Conservation (phyloP, 2,329 filamentous ascomycete genomes). For the Paecilomyces sp. region DNA sequence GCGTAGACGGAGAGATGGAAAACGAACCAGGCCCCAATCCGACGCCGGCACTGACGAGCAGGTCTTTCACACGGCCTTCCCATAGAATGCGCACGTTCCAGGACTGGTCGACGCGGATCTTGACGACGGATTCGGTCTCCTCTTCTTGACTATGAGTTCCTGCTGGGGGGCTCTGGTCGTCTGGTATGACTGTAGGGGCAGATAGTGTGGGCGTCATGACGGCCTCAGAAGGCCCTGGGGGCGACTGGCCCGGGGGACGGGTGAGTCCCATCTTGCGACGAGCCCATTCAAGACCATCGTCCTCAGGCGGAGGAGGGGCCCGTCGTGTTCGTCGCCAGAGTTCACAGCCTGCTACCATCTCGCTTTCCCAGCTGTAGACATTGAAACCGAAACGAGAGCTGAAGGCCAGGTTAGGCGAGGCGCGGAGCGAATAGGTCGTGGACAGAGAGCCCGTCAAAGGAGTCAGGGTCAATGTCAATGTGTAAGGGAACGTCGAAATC, state of each 20-base stretch:
- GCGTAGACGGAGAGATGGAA: constrained; percentile 19
- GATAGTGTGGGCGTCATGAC: constrained; percentile 11
- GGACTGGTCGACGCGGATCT: constrained; percentile 82
- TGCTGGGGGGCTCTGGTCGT: constrained; percentile 2
- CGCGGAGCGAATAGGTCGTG: constrained; percentile 85
- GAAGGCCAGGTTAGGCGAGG: constrained; percentile 72
- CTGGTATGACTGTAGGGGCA: constrained; percentile 10
- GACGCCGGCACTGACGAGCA: constrained; percentile 85
- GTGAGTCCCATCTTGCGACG: constrained; percentile 27
- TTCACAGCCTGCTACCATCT: constrained; percentile 85
- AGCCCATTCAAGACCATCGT: constrained; percentile 38
- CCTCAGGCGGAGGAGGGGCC: constrained; percentile 23
- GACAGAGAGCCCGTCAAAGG: constrained; percentile 91
- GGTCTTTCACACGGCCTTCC: constrained; percentile 87
- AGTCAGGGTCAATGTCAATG: constrained; percentile 86
- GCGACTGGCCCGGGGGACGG: constrained; percentile 11
- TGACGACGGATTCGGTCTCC: constrained; percentile 77
- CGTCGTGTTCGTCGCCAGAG: constrained; percentile 63
- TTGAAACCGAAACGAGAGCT: constrained; percentile 95
- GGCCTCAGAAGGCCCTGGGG: constrained; percentile 10
- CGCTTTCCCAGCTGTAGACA: constrained; percentile 95
- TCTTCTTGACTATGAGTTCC: constrained; percentile 41
- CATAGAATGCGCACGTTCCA: constrained; percentile 79
- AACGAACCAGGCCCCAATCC: constrained; percentile 59
- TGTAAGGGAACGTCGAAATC: constrained; percentile 75